Conservation (phyloP, 352 stramenopile species). For the Pythium utonaiense region DNA sequence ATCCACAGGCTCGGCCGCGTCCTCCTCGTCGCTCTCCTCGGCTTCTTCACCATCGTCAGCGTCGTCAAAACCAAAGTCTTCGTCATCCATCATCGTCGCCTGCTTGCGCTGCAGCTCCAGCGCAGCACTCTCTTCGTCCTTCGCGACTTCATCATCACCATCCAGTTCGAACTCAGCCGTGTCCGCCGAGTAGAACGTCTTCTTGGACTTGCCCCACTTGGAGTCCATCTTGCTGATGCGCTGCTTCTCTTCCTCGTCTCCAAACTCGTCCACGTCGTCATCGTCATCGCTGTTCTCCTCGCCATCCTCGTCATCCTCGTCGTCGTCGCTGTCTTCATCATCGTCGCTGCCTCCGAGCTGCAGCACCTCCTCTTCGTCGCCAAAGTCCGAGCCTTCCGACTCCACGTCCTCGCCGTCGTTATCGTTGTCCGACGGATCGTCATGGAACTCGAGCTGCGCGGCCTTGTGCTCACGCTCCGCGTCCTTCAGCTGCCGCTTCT, state of each 20-base stretch:
- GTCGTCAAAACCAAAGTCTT: conserved; percentile 75
- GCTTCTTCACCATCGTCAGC: conserved; percentile 26
- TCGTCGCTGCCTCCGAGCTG: conserved; percentile 46
- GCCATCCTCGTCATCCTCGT: conserved; percentile 36
- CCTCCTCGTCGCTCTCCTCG: conserved; percentile 39
- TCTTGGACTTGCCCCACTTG: conserved; percentile 86
- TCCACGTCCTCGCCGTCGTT: conserved; percentile 46
- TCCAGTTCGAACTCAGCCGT: conserved; percentile 80
- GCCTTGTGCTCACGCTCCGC: conserved; percentile 55
- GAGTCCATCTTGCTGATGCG: conserved; percentile 70
- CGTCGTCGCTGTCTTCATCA: conserved; percentile 35
- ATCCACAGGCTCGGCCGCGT: conserved; percentile 37
- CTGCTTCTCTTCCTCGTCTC: conserved; percentile 67
- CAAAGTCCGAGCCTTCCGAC: conserved; percentile 59
- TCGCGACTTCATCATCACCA: conserved; percentile 71
- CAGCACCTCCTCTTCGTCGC: conserved; percentile 65
- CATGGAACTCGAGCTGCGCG: conserved; percentile 80
- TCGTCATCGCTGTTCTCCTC: conserved; percentile 35
- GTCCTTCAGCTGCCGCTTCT: conserved; percentile 59
- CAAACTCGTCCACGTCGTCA: conserved; percentile 47
- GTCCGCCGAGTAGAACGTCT: conserved; percentile 85
- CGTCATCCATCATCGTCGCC: conserved; percentile 81
- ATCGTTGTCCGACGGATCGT: conserved; percentile 80
- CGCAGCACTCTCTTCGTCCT: conserved; percentile 82
- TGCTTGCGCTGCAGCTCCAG: conserved; percentile 84